Base-by-base conservation (phyloP, 208 protist genomes). In the Leishmania gerbilli region DNA sequence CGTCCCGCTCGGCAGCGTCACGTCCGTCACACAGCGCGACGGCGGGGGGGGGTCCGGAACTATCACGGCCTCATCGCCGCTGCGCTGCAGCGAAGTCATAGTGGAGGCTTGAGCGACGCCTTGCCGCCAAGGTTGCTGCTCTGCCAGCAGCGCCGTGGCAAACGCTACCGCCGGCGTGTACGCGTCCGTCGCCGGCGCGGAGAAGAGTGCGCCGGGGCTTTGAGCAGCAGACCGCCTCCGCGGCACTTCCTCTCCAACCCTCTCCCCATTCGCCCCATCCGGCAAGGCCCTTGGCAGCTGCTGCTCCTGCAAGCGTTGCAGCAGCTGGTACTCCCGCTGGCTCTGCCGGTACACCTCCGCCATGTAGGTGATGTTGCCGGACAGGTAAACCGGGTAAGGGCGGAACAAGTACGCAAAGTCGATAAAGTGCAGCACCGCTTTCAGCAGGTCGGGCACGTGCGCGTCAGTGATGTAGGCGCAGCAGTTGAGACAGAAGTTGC, bases 261-360 rank as follows among this genome's bases (percentile, higher is more conserved):
- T 51, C 69, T 51, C 69, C 42, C 47, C 27, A 55, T 21, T 27
- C 11, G 69, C 45, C 69, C 7, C 51, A 11, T 21, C 27, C 34
- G 51, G 13, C 37, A 31, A 6, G 72, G 31, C 56, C 7, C 37
- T 58, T 9, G 2, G 49, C 56, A 55, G 34, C n/a, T 45, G 27
- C 27, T 4, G 9, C 27, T 21, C 40, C 76, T 84, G 82, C 69
- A 76, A 65, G 9, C 64, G 60, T 72, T 80, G 79, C 8, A 80
- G 64, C 0, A 83, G 17, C 24, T 42, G 24, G 74, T 82, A 86
- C 67, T 86, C 82, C 40, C 81, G 76, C 64, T 80, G 77, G 71
- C 77, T 84, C 81, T 93, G 86, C 27, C 89, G 88, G 69, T 94
- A 95, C 40, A 91, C 24, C 85, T 93, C 90, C 37, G 87, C 86